phyloP scores from a whole-genome alignment of 371 early-diverging fungal species.

The Circinella minor region DNA sequence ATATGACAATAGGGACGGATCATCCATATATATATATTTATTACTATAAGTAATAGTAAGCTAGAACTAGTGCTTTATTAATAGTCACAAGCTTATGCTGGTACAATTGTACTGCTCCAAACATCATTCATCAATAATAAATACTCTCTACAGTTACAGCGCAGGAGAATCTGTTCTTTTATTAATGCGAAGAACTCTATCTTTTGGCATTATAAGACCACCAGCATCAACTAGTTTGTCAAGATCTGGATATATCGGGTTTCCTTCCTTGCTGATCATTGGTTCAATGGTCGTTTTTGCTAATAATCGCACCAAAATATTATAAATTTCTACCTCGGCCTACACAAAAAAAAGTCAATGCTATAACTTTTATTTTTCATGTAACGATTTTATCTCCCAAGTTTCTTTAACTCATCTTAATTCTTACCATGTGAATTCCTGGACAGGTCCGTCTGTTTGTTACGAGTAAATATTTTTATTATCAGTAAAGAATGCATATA shows the following conservation, averaged over 20 bases:
- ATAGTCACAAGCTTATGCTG: too few relatives aligned
- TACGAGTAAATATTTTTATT: neutral
- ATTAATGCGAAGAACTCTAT: neutral
- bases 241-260: neutral
- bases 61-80: too few relatives aligned
- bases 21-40: too few relatives aligned
- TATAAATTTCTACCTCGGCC: neutral
- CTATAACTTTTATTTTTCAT: too few relatives aligned
- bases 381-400: too few relatives aligned
- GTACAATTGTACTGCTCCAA: too few relatives aligned
- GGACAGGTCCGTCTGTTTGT: slow-evolving; percentile 1
- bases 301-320: slow-evolving; percentile 1
- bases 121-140: too few relatives aligned
- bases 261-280: neutral
- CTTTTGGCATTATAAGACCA: neutral
- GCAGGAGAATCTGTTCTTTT: neutral
- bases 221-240: neutral
- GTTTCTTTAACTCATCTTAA: neutral
- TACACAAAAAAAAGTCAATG: neutral
- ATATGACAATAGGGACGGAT: too few relatives aligned
- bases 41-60: too few relatives aligned
- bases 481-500: neutral
- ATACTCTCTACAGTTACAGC: too few relatives aligned
- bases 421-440: neutral
- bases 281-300: slow-evolving; percentile 3